phyloP scores from a whole-genome alignment of 2,329 filamentous ascomycete genomes.

The Fusarium nurragi region DNA sequence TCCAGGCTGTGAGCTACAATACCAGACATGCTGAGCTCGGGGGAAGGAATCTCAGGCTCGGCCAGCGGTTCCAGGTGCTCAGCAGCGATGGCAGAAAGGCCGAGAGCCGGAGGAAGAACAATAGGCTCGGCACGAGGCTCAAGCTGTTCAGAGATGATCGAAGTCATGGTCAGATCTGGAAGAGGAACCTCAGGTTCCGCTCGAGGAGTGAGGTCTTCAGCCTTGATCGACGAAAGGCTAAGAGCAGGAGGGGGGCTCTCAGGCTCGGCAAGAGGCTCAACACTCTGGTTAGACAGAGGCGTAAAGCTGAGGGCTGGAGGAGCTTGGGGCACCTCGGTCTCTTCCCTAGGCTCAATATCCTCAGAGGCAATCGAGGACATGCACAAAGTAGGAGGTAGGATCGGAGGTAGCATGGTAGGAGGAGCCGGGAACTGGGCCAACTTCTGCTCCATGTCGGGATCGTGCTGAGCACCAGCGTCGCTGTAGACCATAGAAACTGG shows the following conservation, averaged over 20 bases:
- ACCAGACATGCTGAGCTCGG: slow-evolving; percentile 29
- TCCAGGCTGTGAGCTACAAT: slow-evolving; percentile 44
- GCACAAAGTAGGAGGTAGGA: slow-evolving; percentile 51
- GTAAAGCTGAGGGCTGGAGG: slow-evolving; percentile 50
- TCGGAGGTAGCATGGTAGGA: slow-evolving; percentile 53
- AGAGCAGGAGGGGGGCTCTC: slow-evolving; percentile 43
- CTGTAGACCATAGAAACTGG: slow-evolving; percentile 63
- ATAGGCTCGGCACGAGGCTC: slow-evolving; percentile 44
- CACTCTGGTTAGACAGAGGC: slow-evolving; percentile 49
- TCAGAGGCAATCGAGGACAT: slow-evolving; percentile 58
- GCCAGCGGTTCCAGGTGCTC: slow-evolving; percentile 45
- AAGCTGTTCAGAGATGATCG: slow-evolving; percentile 42
- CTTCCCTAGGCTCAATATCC: slow-evolving; percentile 55
- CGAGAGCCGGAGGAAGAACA: slow-evolving; percentile 38
- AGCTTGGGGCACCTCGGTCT: slow-evolving; percentile 46
- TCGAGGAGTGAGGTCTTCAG: slow-evolving; percentile 44
- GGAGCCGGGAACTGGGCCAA: slow-evolving; percentile 65
- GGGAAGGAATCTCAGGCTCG: slow-evolving; percentile 23
- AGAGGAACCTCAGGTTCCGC: slow-evolving; percentile 38
- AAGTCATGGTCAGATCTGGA: slow-evolving; percentile 43
- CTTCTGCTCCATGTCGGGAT: slow-evolving; percentile 60
- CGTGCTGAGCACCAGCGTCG: slow-evolving; percentile 63
- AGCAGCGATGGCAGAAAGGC: slow-evolving; percentile 39
- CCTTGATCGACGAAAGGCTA: slow-evolving; percentile 42
- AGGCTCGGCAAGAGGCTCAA: slow-evolving; percentile 54